These are phyloP conservation scores for Sclerotinia borealis DNA, from an alignment of 2,329 filamentous ascomycete species.

Conservation along the genomic window DNA sequence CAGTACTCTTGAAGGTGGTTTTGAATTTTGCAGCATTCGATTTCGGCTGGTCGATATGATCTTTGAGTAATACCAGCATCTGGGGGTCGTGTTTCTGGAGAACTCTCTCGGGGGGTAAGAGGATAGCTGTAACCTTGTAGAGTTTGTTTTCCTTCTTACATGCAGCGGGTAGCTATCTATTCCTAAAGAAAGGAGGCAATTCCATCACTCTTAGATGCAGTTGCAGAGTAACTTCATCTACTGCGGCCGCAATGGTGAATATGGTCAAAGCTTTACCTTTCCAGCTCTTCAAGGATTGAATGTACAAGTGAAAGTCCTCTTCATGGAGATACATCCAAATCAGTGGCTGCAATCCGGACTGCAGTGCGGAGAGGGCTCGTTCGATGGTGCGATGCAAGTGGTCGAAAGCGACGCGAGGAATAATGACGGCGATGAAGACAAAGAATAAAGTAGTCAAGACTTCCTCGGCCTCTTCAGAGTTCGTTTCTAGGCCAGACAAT, in stretches of 20 bases:
- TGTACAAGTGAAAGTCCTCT: neutral
- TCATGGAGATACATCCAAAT: constrained; percentile 13
- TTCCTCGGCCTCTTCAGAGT: constrained; percentile 3
- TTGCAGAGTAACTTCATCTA: neutral
- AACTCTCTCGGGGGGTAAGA: neutral
- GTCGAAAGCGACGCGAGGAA: constrained; percentile 15
- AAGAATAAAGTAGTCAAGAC: constrained; percentile 15
- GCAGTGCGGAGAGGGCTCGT: neutral
- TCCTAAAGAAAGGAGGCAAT: neutral
- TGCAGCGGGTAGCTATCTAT: neutral
- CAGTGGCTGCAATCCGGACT: neutral
- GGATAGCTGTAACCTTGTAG: neutral
- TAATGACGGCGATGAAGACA: constrained; percentile 14
- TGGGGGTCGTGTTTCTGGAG: neutral
- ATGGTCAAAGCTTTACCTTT: neutral
- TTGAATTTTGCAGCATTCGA: neutral
- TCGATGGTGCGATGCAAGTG: constrained; percentile 3
- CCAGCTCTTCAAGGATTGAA: neutral
- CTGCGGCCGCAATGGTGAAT: neutral
- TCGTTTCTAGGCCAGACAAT: neutral
- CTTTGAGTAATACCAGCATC: neutral
- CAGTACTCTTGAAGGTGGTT: neutral
- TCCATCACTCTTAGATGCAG: neutral
- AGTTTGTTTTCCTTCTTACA: neutral
- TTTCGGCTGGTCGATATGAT: neutral